Base-by-base conservation (phyloP, 2,329 filamentous ascomycete species). In the Aaosphaeria pasadenensis region DNA sequence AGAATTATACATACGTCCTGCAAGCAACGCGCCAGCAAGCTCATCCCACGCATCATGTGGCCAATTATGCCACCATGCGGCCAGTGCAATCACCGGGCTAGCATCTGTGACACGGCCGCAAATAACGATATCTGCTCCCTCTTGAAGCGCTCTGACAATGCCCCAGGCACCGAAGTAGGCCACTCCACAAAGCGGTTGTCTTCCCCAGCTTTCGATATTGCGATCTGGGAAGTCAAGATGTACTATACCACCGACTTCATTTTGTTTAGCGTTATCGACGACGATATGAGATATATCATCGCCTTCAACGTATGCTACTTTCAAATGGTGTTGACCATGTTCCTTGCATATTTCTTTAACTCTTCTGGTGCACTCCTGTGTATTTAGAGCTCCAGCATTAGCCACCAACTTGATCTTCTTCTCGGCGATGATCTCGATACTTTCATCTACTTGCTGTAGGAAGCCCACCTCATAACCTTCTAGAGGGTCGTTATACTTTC, bases 11-110 rank as follows among this genome's bases (percentile, higher is more conserved):
- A 24, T 24, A 24, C 17, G 17, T 1, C 76, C 79, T 0, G 77
- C 77, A 1, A 82, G 56, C 0, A 82, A 59, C 0, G 76, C 66
- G 0, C 75, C 75, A 0, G 79, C 78, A 2, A 82, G 63, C 24
- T 64, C 54, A 47, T 81, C 71, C n/a, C 73, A 77, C 30, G 75
- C 70, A 0, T 63, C 67, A 11, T 73, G 67, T 0, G 53, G 51
- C 80, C 79, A 83, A 5, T 69, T 61, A 47, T 82, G 74, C 72
- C 78, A 82, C 69, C 72, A 82, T 46, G 73, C 73, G 0, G 78
- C 78, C 0, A 77, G 75, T 0, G 74, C 79, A 50, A 82, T 79
- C 0, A 79, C 77, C 4, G 55, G 56, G 9, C 40, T 45, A 13
- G 56, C 55, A 39, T 59, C 56, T 5, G 46, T 42, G 29, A 50